phyloP scores from a whole-genome alignment of 2,329 filamentous ascomycete species.

The Neospermospora avenae region DNA sequence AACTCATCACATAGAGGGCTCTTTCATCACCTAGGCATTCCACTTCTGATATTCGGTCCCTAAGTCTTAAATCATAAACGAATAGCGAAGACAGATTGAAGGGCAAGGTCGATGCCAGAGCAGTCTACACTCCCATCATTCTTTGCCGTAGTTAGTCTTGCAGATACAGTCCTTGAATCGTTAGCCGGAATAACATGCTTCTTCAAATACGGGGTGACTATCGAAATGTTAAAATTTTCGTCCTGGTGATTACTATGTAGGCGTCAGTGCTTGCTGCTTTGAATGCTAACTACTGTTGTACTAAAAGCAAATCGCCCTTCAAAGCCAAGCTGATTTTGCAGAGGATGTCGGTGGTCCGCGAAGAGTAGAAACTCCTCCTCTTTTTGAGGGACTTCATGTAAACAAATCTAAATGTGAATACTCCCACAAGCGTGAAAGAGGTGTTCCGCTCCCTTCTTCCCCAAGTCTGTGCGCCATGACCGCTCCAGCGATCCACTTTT shows the following conservation, averaged over 20 bases:
- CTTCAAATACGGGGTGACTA: background rate
- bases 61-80: background rate
- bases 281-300: background rate
- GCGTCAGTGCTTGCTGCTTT: background rate
- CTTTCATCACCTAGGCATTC: background rate
- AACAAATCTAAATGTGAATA: too few species aligned
- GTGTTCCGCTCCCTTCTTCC: too few species aligned
- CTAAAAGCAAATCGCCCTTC: background rate
- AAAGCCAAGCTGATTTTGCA: background rate
- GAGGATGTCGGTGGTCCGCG: background rate
- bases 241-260: background rate
- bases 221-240: background rate
- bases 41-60: background rate
- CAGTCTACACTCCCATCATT: background rate
- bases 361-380: background rate
- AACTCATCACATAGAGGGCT: background rate
- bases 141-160: too few species aligned
- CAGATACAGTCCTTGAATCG: background rate
- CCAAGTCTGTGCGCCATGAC: too few species aligned
- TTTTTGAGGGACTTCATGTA: too few species aligned
- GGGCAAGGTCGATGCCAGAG: background rate
- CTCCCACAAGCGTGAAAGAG: too few species aligned
- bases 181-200: background rate
- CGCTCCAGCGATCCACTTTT: too few species aligned
- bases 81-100: background rate